Percentiles rank a stretch among this genome's conserved stretches.
Conservation (phyloP, 140 eudicot species). For the Cichorium intybus region DNA sequence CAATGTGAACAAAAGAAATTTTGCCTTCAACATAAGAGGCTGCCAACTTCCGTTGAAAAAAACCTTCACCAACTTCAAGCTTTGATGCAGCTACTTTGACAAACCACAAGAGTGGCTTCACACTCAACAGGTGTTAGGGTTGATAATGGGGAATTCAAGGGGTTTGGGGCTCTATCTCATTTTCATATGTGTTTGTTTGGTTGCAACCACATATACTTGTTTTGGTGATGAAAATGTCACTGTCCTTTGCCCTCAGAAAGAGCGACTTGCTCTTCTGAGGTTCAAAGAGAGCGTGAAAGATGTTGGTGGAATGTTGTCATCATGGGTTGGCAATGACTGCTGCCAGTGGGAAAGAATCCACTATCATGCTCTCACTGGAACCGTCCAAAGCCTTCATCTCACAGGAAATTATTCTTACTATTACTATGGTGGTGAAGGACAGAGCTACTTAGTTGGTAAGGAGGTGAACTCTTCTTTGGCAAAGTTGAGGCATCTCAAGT, state of each 20-base stretch:
- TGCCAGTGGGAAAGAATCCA: too few species aligned
- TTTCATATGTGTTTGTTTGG: not conserved
- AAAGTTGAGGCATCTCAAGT: too few species aligned
- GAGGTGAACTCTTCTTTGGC: too few species aligned
- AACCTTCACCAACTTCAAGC: too few species aligned
- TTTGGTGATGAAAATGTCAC: not conserved
- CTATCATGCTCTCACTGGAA: not conserved
- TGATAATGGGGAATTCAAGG: too few species aligned
- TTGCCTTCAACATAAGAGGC: too few species aligned
- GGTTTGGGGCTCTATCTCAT: too few species aligned
- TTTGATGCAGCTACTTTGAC: too few species aligned
- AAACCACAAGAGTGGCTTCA: too few species aligned
- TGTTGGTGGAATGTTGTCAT: conserved; percentile 1
- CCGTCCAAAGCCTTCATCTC: conserved; percentile 3
- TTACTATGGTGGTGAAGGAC: not conserved
- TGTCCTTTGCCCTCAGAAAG: not conserved
- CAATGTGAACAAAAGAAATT: too few species aligned
- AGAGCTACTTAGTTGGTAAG: not conserved
- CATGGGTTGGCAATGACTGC: conserved; percentile 12
- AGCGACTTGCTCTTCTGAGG: conserved; percentile 1
- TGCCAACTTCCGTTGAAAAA: too few species aligned
- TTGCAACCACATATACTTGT: not conserved
- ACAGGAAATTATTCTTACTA: not conserved
- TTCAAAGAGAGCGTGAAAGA: conserved; percentile 10
- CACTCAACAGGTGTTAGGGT: too few species aligned